Base-by-base conservation (phyloP, 2,329 filamentous ascomycete species). In the Hymenoscyphus infarciens region DNA sequence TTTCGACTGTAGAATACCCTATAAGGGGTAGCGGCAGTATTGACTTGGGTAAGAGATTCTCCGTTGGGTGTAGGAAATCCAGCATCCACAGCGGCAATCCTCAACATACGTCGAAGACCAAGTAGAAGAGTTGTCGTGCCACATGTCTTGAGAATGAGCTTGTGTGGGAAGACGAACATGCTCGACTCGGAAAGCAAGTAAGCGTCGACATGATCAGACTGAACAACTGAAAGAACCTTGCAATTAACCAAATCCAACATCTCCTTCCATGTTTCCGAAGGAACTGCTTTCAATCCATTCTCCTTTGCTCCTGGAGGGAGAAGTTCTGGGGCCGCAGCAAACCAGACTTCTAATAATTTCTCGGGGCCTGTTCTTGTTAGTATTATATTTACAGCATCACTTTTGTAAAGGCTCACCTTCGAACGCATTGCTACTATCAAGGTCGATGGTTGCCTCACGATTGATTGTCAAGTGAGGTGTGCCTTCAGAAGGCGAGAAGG, bases 151-250 rank as follows among this genome's bases (percentile, higher is more conserved):
- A 99, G 82, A 65, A 99, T 97, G 67, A 99, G 85, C 83, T 99
- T 99, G 85, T 99, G 95, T n/a, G 93, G 92, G 77, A 97, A 99
- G 71, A 99, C 92, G 75, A 99, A 99, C 93, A 99, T 97, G 89
- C 95, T 98, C 49, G 95, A 98, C 80, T 99, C 95, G 67, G 95
- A 99, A 61, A 99, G 83, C 6, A 99, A 86, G 75, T 99, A 99
- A 68, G 95, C 94, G 74, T 99, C 95, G 71, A 98, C 90, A 74
- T 94, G 88, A 67, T 97, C 92, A 27, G 94, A 97, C 75, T 94
- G 88, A 67, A 99, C 86, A 66, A 97, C 89, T 3, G 95, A 99
- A 61, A 99, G 83, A 61, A 99, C 92, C 80, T 99, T 95, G 87
- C 95, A 99, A 76, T 97, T 96, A 78, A 99, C 95, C 74, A 97